These are phyloP conservation scores for Hypoxylon lienhwacheense DNA, from an alignment of 495 filamentous ascomycete species.

Conservation along the genomic window DNA sequence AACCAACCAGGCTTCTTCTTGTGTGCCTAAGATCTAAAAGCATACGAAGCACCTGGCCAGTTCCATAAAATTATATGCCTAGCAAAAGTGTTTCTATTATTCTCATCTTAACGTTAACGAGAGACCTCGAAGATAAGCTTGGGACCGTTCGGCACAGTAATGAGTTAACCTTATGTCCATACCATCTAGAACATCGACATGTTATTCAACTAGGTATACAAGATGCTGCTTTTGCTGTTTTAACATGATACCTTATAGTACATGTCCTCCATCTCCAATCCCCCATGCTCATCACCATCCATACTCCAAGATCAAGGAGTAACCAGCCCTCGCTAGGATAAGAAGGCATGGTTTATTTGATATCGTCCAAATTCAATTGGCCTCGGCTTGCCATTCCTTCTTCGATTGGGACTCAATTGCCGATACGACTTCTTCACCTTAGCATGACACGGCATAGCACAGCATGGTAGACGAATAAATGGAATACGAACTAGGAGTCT, in stretches of 20 bases:
- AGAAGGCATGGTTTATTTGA: not conserved
- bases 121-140: too few species aligned
- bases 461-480: not conserved
- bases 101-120: too few species aligned
- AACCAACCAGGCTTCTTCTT: not conserved
- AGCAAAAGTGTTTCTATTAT: constrained; percentile 3
- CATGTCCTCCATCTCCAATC: not conserved
- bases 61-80: constrained; percentile 6
- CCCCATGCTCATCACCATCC: not conserved
- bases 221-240: too few species aligned
- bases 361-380: constrained; percentile 26
- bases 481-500: not conserved
- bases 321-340: not conserved
- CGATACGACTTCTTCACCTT: constrained; percentile 16
- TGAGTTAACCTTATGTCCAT: too few species aligned
- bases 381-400: constrained; percentile 4
- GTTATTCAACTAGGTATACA: too few species aligned
- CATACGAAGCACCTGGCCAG: too few species aligned
- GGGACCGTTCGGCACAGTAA: too few species aligned
- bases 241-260: too few species aligned
- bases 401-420: constrained; percentile 29
- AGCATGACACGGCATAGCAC: constrained; percentile 10
- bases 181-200: too few species aligned
- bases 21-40: constrained; percentile 1
- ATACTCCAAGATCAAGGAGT: not conserved